Evolutionary conservation across 192 early-diverging fungal species (phyloP).

Genomic region (Cetraspora pellucida): DNA sequence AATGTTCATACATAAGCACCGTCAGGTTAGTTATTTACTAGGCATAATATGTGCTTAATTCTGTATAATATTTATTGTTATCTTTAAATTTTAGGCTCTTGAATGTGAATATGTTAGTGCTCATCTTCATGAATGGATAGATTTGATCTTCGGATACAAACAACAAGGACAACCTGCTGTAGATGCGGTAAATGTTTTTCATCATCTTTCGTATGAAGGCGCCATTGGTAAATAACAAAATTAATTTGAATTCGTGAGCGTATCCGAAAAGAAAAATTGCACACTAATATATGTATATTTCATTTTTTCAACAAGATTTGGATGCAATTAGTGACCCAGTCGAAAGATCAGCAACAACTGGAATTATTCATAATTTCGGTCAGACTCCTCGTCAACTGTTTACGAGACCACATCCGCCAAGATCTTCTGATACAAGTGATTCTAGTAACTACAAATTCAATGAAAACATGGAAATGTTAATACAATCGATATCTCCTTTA

Average conservation of each 20-base stretch:
- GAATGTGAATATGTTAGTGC: conserved; percentile 88
- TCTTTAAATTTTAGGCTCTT: conserved; percentile 51
- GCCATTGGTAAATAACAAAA: conserved; percentile 61
- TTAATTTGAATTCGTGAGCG: too few relatives aligned
- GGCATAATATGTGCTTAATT: neutral
- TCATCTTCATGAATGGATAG: conserved; percentile 92
- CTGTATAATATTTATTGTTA: neutral
- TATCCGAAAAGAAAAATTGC: neutral
- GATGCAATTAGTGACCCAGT: conserved; percentile 87
- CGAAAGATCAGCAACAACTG: conserved; percentile 86
- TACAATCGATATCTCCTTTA: conserved; percentile 56
- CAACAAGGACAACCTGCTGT: conserved; percentile 86
- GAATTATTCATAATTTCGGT: conserved; percentile 97
- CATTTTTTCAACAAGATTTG: conserved; percentile 54
- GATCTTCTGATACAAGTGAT: conserved; percentile 45
- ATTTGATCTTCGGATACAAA: conserved; percentile 95
- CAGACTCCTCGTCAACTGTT: conserved; percentile 94
- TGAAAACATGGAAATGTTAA: conserved; percentile 52
- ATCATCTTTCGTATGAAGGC: conserved; percentile 95
- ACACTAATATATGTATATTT: neutral
- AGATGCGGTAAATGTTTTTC: conserved; percentile 90
- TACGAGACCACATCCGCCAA: conserved; percentile 76
- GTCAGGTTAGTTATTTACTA: conserved; percentile 59
- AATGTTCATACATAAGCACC: conserved; percentile 78
- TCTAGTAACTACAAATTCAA: conserved; percentile 48